phyloP scores from a whole-genome alignment of 2,329 filamentous ascomycete genomes.

The Colletotrichum cordylinicola region DNA sequence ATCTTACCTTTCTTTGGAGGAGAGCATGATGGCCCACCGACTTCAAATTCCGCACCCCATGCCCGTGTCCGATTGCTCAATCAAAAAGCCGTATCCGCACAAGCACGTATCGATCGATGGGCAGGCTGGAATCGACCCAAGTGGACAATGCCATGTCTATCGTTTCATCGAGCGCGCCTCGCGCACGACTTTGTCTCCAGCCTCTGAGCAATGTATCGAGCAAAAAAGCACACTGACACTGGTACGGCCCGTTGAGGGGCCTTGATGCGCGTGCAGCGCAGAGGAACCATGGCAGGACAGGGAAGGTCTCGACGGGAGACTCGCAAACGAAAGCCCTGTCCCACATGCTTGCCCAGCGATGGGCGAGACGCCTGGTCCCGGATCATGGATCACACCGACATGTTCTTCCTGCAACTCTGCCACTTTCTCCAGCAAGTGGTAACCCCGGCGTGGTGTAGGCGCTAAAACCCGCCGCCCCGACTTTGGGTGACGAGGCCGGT shows the following conservation, averaged over 20 bases:
- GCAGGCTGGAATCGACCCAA: background rate
- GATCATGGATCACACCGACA: background rate
- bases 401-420: background rate
- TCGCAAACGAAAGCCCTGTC: background rate
- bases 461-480: background rate
- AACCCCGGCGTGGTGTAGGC: background rate
- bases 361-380: conserved; percentile 11
- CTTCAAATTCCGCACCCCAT: background rate
- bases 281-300: background rate
- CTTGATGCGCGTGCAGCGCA: background rate
- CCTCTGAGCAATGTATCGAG: background rate
- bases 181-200: background rate
- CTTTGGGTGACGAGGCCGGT: background rate
- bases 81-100: background rate
- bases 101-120: conserved; percentile 4
- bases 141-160: background rate
- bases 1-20: background rate
- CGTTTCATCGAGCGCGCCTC: background rate
- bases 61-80: background rate
- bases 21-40: background rate
- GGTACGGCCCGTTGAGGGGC: background rate
- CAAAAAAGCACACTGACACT: background rate
- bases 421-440: background rate
- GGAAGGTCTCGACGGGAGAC: background rate
- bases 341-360: background rate